Conservation (phyloP, 257 asterid genomes). For the Mitragyna speciosa region DNA sequence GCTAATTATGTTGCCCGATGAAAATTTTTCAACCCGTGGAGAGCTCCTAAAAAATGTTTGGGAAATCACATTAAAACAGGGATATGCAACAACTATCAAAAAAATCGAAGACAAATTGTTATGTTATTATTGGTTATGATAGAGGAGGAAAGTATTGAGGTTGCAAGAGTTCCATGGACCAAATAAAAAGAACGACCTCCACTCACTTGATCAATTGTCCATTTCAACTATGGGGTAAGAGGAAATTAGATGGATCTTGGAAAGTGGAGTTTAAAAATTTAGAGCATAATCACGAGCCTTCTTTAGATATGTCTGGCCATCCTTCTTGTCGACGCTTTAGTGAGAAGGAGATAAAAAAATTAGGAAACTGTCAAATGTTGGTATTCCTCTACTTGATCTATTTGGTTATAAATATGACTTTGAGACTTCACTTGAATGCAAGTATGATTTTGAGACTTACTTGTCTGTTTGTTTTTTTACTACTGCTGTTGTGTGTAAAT, state of each 20-base stretch:
- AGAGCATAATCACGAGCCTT: slow-evolving; percentile 1
- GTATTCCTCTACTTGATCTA: neutral
- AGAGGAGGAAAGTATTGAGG: slow-evolving; percentile 4
- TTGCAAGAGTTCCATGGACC: neutral
- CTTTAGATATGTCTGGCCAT: slow-evolving; percentile 10
- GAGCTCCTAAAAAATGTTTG: neutral
- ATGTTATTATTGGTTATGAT: slow-evolving; percentile 15
- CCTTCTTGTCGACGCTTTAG: neutral
- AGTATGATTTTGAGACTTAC: no score
- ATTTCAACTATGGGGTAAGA: neutral
- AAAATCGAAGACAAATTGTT: neutral
- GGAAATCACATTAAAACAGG: neutral
- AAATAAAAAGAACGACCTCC: neutral
- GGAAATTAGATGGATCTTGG: no score
- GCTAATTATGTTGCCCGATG: no score
- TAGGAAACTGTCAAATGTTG: neutral
- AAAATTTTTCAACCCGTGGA: no score
- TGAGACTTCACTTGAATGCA: no score
- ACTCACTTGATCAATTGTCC: neutral
- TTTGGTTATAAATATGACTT: no score
- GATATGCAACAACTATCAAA: neutral
- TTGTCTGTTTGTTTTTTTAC: no score
- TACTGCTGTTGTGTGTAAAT: no score
- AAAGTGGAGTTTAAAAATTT: no score
- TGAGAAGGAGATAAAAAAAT: neutral